Conservation (phyloP, 805 yeast genomes). For the Alloascoidea hylecoeti region DNA sequence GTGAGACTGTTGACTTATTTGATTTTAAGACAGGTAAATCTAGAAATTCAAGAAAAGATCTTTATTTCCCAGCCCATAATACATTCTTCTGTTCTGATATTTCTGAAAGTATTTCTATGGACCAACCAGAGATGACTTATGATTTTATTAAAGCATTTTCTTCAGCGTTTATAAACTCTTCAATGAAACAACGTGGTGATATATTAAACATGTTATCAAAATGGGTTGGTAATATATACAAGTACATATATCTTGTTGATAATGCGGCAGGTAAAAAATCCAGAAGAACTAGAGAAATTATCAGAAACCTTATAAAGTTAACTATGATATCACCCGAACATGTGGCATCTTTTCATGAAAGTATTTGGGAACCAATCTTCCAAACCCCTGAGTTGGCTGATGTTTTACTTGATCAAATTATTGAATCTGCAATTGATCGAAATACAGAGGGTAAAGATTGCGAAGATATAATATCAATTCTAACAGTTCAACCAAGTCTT, state of each 20-base stretch:
- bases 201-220: slow-evolving; percentile 26
- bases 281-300: slow-evolving; percentile 41
- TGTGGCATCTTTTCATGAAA: background rate
- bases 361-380: slow-evolving; percentile 53
- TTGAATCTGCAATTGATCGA: slow-evolving; percentile 62
- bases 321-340: slow-evolving; percentile 38
- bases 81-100: slow-evolving; percentile 44
- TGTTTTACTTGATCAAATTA: slow-evolving; percentile 56
- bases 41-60: slow-evolving; percentile 37
- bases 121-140: slow-evolving; percentile 45
- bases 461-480: slow-evolving; percentile 45
- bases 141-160: slow-evolving; percentile 37
- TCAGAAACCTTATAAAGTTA: slow-evolving; percentile 46
- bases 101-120: slow-evolving; percentile 39
- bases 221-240: slow-evolving; percentile 59
- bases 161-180: slow-evolving; percentile 23
- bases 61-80: slow-evolving; percentile 56
- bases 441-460: slow-evolving; percentile 32
- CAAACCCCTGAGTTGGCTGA: slow-evolving; percentile 43
- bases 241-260: slow-evolving; percentile 34
- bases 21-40: slow-evolving; percentile 44
- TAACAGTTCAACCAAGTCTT: slow-evolving; percentile 54
- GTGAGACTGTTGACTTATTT: slow-evolving; percentile 46
- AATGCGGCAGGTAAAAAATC: slow-evolving; percentile 41
- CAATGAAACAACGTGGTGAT: slow-evolving; percentile 19